Base-by-base conservation (phyloP, 192 early-diverging fungal species). In the Coemansia sp. region DNA sequence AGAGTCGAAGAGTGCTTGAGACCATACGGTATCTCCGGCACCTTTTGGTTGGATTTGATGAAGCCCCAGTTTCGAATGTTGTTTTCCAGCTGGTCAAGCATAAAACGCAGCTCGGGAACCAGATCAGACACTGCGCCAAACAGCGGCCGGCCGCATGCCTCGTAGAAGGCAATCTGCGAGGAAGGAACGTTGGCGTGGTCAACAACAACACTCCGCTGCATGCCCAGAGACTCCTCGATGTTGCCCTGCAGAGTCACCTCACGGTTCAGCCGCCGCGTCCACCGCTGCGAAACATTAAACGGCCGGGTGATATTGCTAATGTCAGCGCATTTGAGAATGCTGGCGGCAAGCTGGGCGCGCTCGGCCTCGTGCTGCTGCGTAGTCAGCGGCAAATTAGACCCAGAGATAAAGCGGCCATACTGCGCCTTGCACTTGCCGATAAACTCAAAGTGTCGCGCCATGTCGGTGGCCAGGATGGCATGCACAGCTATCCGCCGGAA, bases 311-410 rank as follows among this genome's bases (percentile, higher is more conserved):
- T 81, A 62, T 90, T 90, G 55, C 85, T 86, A 49, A 90, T 87
- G 45, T 90, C 88, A 3, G 86, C 85, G 67, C 88, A 90, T 64
- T 90, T 90, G 67, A 90, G 83, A 7, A 90, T 71, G 10, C 81
- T 82, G 24, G 84, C 81, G 9, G 85, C 83, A 14, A 90, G 62
- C 22, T 83, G 72, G 3, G 79, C 50, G 26, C 85, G 70, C 66
- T 88, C 86, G 34, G 61, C 65, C 65, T 68, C 70, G 43, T 64
- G 62, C 61, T 67, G 70, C 57, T 79, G 74, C 28, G 77, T 57
- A 0, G 72, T 77, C 28, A 64, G 55, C 9, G 75, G 68, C 19
- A 67, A 55, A 33, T 77, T 68, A 8, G 60, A 60, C 6, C 76
- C 69, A 9, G 62, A 45, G 50, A 66, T 53, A 29, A 86, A 67